phyloP scores from a whole-genome alignment of 2,329 filamentous ascomycete species.

The Colletotrichum lini region DNA sequence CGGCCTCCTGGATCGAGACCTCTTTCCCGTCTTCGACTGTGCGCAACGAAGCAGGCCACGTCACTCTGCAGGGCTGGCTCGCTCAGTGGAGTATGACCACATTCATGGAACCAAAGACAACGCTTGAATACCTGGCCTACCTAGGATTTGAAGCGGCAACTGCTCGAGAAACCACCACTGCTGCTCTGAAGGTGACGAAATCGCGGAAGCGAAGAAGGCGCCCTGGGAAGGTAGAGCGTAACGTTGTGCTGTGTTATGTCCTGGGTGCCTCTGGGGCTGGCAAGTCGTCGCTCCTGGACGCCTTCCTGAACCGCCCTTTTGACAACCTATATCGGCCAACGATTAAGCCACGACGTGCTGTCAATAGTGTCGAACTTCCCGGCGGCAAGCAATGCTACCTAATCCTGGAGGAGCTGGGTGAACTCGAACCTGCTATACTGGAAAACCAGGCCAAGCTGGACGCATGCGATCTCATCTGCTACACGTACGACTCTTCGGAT shows the following conservation, averaged over 20 bases:
- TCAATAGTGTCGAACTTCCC: constrained; percentile 96
- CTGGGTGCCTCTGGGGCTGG: constrained; percentile 88
- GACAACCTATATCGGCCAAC: constrained; percentile 89
- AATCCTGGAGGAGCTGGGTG: constrained; percentile 94
- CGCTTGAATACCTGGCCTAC: constrained; percentile 95
- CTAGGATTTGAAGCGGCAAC: constrained; percentile 91
- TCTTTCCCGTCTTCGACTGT: constrained; percentile 95
- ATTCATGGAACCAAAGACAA: constrained; percentile 94
- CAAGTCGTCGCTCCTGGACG: constrained; percentile 91
- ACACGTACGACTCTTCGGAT: constrained; percentile 96
- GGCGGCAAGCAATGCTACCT: constrained; percentile 98
- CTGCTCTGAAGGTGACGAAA: constrained; percentile 93
- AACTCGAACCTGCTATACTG: constrained; percentile 93
- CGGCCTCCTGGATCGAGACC: constrained; percentile 87
- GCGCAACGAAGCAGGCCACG: constrained; percentile 93
- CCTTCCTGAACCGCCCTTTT: constrained; percentile 92
- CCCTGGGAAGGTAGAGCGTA: constrained; percentile 89
- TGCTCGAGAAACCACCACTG: constrained; percentile 81
- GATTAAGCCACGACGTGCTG: constrained; percentile 92
- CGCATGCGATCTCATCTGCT: constrained; percentile 93
- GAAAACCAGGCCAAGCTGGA: constrained; percentile 93
- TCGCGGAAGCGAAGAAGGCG: constrained; percentile 86
- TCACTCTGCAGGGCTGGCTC: constrained; percentile 97
- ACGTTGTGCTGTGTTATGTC: constrained; percentile 94
- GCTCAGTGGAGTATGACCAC: constrained; percentile 99